Evolutionary conservation across 2,329 filamentous ascomycete species (phyloP).

Genomic region (Hymenoscyphus salicellus): DNA sequence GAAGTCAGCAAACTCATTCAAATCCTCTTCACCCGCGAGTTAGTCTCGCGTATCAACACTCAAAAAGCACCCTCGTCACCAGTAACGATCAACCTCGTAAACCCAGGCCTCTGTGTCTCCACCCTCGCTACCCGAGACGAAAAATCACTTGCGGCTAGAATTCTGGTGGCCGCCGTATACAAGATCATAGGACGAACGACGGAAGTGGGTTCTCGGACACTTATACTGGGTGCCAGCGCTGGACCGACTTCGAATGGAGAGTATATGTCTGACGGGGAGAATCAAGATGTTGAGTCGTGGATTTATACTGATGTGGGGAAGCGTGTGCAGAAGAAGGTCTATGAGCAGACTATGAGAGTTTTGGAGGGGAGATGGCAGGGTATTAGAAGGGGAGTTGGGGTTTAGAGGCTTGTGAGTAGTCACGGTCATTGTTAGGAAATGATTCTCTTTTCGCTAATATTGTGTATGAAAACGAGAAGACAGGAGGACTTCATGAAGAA

Average conservation of each 20-base stretch:
- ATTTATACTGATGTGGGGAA: neutral
- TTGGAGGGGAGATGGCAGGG: neutral
- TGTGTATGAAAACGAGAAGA: too few species aligned
- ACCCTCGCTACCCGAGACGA: neutral
- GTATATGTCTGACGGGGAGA: conserved; percentile 18
- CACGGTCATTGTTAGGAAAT: too few species aligned
- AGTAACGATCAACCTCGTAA: conserved; percentile 30
- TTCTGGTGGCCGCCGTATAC: neutral
- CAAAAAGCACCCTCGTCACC: neutral
- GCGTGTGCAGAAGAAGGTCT: neutral
- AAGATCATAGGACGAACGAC: conserved; percentile 34
- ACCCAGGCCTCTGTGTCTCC: neutral
- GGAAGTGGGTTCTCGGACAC: conserved; percentile 47
- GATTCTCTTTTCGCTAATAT: too few species aligned
- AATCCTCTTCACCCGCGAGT: conserved; percentile 22
- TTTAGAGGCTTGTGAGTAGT: too few species aligned
- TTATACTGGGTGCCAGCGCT: conserved; percentile 37
- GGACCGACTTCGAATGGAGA: conserved; percentile 24
- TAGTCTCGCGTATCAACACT: conserved; percentile 19
- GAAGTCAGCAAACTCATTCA: conserved; percentile 30
- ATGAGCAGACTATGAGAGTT: neutral
- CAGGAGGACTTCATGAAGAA: too few species aligned
- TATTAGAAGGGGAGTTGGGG: too few species aligned
- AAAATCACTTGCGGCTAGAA: neutral
- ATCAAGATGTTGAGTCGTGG: neutral